phyloP scores from a whole-genome alignment of 805 yeast species.

The Wickerhamomyces rabaulensis region DNA sequence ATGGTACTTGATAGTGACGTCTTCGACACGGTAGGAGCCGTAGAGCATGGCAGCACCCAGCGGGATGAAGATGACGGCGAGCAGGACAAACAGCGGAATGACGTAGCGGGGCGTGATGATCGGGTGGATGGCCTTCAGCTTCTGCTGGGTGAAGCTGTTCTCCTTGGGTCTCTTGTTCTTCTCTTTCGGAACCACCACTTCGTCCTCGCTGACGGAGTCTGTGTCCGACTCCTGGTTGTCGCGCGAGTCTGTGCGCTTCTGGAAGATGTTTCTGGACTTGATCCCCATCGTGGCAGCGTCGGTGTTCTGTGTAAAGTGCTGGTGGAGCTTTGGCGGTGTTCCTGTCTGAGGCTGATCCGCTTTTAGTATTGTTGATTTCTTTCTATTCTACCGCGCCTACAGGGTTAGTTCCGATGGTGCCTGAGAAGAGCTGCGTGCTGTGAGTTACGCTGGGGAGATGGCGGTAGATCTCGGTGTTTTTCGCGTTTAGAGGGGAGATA shows the following conservation, averaged over 20 bases:
- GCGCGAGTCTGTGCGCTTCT: constrained; percentile 8
- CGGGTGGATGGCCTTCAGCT: constrained; percentile 59
- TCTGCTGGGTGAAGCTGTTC: constrained; percentile 70
- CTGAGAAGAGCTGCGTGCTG: too few species aligned
- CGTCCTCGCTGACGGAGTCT: constrained; percentile 43
- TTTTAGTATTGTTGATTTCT: not conserved
- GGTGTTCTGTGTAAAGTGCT: too few species aligned
- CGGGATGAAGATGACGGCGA: constrained; percentile 83
- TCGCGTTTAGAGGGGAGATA: too few species aligned
- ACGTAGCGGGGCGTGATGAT: constrained; percentile 88
- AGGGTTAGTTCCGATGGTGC: not conserved
- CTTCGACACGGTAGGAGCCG: constrained; percentile 68
- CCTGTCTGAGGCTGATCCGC: not conserved
- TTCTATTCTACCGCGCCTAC: not conserved
- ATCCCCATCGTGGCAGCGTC: constrained; percentile 14
- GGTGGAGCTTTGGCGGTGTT: too few species aligned
- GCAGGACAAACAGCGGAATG: constrained; percentile 66
- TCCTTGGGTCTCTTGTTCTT: constrained; percentile 63
- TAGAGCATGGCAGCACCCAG: constrained; percentile 80
- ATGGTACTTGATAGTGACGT: constrained; percentile 68
- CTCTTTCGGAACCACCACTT: constrained; percentile 30
- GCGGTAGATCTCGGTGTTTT: too few species aligned
- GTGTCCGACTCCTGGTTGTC: constrained; percentile 28
- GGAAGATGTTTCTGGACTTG: constrained; percentile 23
- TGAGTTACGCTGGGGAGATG: too few species aligned